Base-by-base conservation (phyloP, 1,139 yeast genomes). In the Waltiozyma sp. region DNA sequence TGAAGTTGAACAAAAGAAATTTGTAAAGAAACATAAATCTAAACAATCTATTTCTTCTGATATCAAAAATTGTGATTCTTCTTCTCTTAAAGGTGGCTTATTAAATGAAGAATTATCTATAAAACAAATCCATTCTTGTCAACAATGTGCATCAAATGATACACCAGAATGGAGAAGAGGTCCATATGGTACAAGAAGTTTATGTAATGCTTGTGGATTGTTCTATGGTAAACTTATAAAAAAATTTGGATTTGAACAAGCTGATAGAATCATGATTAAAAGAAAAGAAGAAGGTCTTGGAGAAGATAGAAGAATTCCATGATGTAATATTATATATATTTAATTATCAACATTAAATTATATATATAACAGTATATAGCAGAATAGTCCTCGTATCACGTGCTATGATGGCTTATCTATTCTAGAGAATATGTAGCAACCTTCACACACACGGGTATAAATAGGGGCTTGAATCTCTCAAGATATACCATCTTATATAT, bases 141-240 rank as follows among this genome's bases (percentile, higher is more conserved):
- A 58, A 37, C 78, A 73, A 50, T 84, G 94, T 61, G 85, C 85
- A 2, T 78, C 84, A 18, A 72, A 77, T 7, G 81, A 78, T 43
- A 83, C 93, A 0, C 91, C 93, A 1, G 93, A 83, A 59, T 83
- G 93, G 93, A 70, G 93, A 56, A 65, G 85, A 43, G 93, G 93
- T 1, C 93, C 91, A 1, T 75, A 78, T 47, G 89, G 89, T 0
- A 77, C 77, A 9, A 66, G 86, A 46, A 78, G 88, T 0, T 64
- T 83, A 44, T 83, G 93, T 58, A 83, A 83, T 60, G 93, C 93
- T 0, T 84, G 94, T 63, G 94, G 93, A 0, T 65, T 84, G 47
- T 84, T 77, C 58, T 85, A 79, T 56, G 80, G 87, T 23, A 82
- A 83, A 56, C 60, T 82, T 51, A 75, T 75, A 6, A 80, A 77